A percentile compares a stretch with the other conserved stretches of the same genome.
Evolutionary conservation across 192 early-diverging fungal species (phyloP).

Genomic region (Backusella macrospora): DNA sequence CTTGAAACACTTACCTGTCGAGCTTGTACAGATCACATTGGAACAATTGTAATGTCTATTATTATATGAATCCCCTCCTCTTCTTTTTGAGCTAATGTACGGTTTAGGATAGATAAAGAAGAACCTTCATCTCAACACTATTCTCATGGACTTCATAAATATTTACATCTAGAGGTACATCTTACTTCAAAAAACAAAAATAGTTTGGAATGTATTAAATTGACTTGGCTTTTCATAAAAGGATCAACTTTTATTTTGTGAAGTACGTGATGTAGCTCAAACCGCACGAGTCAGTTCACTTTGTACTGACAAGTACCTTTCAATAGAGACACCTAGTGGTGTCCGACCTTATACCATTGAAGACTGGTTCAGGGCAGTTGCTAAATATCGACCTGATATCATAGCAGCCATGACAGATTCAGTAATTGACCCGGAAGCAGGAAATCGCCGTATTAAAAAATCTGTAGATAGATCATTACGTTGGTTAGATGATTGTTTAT

Average conservation of each 20-base stretch:
- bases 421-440: conserved; percentile 39
- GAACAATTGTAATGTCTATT: conserved; percentile 50
- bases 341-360: conserved; percentile 51
- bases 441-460: conserved; percentile 44
- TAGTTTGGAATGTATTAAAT: background rate
- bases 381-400: conserved; percentile 53
- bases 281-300: conserved; percentile 24
- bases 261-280: conserved; percentile 50
- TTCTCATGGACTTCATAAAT: conserved; percentile 47
- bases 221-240: conserved; percentile 4
- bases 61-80: background rate
- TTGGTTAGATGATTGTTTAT: conserved; percentile 50
- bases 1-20: conserved; percentile 41
- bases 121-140: conserved; percentile 41
- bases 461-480: conserved; percentile 52
- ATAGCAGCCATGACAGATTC: conserved; percentile 45
- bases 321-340: conserved; percentile 51
- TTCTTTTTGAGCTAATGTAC: background rate
- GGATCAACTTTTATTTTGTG: conserved; percentile 47
- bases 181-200: background rate
- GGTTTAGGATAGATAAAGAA: conserved; percentile 39
- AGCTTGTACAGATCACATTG: conserved; percentile 45
- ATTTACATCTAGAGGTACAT: conserved; percentile 44
- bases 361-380: conserved; percentile 43
- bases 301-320: conserved; percentile 56